A percentile compares a stretch with the other conserved stretches of the same genome.
Conservation (phyloP, 495 filamentous ascomycete species). For the Staphylotrichum longicolle region DNA sequence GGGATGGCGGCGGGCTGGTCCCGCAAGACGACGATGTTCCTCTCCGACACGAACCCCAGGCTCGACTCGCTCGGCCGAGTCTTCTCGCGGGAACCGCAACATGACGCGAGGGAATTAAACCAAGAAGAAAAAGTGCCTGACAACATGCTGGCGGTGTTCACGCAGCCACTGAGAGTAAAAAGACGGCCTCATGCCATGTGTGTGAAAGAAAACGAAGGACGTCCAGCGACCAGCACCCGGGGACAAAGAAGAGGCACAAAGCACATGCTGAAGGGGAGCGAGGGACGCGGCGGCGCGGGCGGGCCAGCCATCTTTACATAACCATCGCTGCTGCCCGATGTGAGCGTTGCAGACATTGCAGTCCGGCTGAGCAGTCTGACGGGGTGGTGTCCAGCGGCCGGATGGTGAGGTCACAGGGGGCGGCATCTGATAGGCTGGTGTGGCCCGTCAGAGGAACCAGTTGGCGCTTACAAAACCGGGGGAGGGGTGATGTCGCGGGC, state of each 20-base stretch:
- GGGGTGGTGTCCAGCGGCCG: constrained; percentile 26
- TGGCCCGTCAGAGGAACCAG: constrained; percentile 42
- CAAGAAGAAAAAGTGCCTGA: constrained; percentile 42
- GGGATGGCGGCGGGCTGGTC: constrained; percentile 42
- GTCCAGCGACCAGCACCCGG: constrained; percentile 33
- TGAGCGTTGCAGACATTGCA: constrained; percentile 13
- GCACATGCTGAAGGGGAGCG: constrained; percentile 15
- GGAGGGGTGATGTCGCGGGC: constrained; percentile 43
- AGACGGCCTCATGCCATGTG: constrained; percentile 22
- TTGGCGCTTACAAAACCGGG: constrained; percentile 53
- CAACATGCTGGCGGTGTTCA: constrained; percentile 43
- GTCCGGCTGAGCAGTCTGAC: constrained; percentile 26
- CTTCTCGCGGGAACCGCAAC: constrained; percentile 44
- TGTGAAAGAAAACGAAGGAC: constrained; percentile 29
- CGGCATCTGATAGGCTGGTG: constrained; percentile 47
- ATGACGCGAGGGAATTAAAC: constrained; percentile 42
- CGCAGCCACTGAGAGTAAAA: constrained; percentile 26
- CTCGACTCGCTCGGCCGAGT: constrained; percentile 31
- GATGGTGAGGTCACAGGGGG: constrained; percentile 36
- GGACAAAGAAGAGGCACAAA: constrained; percentile 20
- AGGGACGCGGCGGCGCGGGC: constrained; percentile 12
- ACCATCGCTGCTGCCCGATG: constrained; percentile 7
- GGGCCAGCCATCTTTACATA: constrained; percentile 28
- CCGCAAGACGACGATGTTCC: constrained; percentile 36
- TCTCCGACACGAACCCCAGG: constrained; percentile 21